phyloP scores from a whole-genome alignment of 257 asterid species.

The Petunia secreta region DNA sequence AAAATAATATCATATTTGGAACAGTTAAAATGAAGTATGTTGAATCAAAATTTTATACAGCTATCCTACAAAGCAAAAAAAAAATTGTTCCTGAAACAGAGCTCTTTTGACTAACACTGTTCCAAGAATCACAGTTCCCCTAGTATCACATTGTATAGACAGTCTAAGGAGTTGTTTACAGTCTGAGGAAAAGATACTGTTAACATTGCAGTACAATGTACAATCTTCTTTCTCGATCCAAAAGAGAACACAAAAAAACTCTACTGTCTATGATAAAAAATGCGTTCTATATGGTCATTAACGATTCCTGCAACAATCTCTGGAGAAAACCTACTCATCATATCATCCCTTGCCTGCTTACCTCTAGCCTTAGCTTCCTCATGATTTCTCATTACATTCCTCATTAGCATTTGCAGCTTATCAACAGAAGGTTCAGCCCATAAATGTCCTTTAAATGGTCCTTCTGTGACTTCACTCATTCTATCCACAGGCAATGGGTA shows the following conservation, averaged over 20 bases:
- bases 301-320: conserved; percentile 60
- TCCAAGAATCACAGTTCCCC: neutral
- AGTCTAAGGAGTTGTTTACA: neutral
- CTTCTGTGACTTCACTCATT: conserved; percentile 67
- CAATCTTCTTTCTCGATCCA: neutral
- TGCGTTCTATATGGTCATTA: conserved; percentile 45
- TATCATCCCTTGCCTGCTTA: conserved; percentile 64
- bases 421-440: conserved; percentile 88
- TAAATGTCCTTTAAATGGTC: conserved; percentile 77
- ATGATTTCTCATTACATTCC: conserved; percentile 46
- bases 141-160: neutral
- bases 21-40: too few relatives aligned
- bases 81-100: neutral
- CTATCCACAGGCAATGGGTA: conserved; percentile 64
- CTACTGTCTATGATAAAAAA: conserved; percentile 32
- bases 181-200: neutral
- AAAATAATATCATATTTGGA: too few relatives aligned
- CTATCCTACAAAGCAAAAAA: neutral
- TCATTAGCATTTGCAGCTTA: conserved; percentile 61
- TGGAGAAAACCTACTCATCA: conserved; percentile 65
- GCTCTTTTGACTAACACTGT: neutral
- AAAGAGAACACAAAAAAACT: neutral
- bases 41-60: neutral
- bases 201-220: neutral
- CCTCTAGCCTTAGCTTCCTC: conserved; percentile 68